Evolutionary conservation across 169 alveolate species (phyloP).

Genomic region (Plasmodium gonderi): DNA sequence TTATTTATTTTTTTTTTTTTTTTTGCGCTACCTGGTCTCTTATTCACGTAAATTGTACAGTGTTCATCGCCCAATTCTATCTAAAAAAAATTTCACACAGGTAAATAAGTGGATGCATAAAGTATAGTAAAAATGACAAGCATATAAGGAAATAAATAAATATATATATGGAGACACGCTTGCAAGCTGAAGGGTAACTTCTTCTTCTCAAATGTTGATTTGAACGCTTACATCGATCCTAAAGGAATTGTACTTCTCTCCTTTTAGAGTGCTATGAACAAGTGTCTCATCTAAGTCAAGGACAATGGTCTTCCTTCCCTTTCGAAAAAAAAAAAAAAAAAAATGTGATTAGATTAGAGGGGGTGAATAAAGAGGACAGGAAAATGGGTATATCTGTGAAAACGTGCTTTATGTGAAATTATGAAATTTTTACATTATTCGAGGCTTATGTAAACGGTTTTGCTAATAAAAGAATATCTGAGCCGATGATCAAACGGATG

Average conservation of each 20-base stretch:
- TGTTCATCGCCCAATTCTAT: constrained; percentile 83
- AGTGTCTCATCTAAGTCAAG: constrained; percentile 86
- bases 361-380: background rate
- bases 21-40: constrained; percentile 83
- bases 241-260: constrained; percentile 76
- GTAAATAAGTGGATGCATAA: background rate
- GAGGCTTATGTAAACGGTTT: background rate
- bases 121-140: background rate
- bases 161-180: background rate
- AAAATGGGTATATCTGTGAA: background rate
- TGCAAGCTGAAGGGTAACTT: background rate
- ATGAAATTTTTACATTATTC: background rate
- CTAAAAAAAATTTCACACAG: constrained; percentile 21
- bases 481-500: background rate
- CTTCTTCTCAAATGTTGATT: background rate
- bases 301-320: constrained; percentile 83
- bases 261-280: constrained; percentile 80
- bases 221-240: constrained; percentile 64
- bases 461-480: too few relatives aligned
- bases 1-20: background rate
- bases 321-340: background rate
- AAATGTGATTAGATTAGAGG: background rate
- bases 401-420: background rate
- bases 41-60: constrained; percentile 83
- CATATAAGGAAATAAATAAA: background rate